These are phyloP conservation scores for Arachis monticola DNA, from an alignment of 331 rosid species.

Conservation along the genomic window DNA sequence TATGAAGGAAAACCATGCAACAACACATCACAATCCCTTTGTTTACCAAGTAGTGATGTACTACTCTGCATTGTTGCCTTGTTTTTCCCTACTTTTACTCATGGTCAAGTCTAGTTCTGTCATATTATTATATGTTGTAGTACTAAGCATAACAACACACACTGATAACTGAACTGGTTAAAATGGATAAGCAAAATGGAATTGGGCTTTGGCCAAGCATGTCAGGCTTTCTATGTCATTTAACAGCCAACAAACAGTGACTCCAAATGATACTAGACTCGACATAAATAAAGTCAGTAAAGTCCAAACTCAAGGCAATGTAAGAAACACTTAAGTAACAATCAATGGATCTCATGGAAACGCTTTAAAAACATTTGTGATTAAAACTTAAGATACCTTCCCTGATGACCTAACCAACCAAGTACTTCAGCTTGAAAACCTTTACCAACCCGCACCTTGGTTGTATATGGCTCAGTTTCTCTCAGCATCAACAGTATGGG, in stretches of 20 bases:
- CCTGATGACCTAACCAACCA: constrained; percentile 75
- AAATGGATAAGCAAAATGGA: not conserved
- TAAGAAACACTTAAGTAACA: constrained; percentile 5
- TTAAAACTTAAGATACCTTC: constrained; percentile 56
- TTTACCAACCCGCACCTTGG: constrained; percentile 83
- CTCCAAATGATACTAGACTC: constrained; percentile 21
- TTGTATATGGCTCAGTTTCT: constrained; percentile 57
- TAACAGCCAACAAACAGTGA: constrained; percentile 13
- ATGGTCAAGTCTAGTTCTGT: too few relatives aligned
- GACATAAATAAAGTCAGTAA: constrained; percentile 28
- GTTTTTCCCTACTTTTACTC: too few relatives aligned
- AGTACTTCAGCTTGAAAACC: constrained; percentile 93
- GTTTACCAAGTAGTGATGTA: too few relatives aligned
- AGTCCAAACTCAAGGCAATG: constrained; percentile 8
- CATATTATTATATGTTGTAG: not conserved
- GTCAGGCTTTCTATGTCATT: constrained; percentile 12
- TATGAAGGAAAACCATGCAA: too few relatives aligned
- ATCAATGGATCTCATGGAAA: constrained; percentile 18
- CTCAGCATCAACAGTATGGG: constrained; percentile 65
- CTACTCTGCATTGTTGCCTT: too few relatives aligned
- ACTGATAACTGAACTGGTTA: constrained; percentile 12
- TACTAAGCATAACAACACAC: constrained; percentile 9
- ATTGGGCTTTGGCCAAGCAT: constrained; percentile 13
- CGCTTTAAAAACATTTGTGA: constrained; percentile 27
- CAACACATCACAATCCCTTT: too few relatives aligned